Conservation (phyloP, 164 flowering plant genomes). For the Sextonia rubra region DNA sequence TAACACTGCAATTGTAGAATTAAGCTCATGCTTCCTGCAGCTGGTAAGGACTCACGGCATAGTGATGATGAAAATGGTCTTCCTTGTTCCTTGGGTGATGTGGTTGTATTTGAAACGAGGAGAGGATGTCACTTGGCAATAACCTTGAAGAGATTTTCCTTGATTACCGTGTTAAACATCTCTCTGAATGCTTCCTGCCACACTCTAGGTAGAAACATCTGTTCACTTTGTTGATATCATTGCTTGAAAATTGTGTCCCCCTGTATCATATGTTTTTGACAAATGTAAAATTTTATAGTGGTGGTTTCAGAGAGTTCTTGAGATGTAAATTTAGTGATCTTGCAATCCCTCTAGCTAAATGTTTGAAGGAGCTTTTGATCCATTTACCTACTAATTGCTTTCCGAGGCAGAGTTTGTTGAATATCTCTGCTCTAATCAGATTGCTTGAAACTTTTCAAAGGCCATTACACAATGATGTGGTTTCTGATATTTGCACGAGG, state of each 20-base stretch:
- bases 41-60: too few species aligned
- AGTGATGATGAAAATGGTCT: constrained; percentile 9
- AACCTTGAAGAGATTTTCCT: constrained; percentile 49
- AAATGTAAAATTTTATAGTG: too few species aligned
- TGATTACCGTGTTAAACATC: constrained; percentile 38
- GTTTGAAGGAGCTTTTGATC: too few species aligned
- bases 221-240: constrained; percentile 33
- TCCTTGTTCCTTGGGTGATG: constrained; percentile 43
- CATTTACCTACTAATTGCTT: too few species aligned
- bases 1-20: constrained; percentile 58
- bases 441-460: too few species aligned
- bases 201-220: constrained; percentile 43
- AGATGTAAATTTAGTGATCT: not conserved
- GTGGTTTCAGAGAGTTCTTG: too few species aligned
- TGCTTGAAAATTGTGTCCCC: constrained; percentile 44
- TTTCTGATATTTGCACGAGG: constrained; percentile 23
- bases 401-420: too few species aligned
- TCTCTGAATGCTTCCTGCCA: constrained; percentile 41
- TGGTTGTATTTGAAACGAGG: constrained; percentile 57
- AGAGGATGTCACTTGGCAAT: constrained; percentile 34
- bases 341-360: too few species aligned
- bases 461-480: too few species aligned
- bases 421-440: too few species aligned
- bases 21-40: constrained; percentile 50
- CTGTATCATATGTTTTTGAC: constrained; percentile 31